Conservation (phyloP, 2,329 filamentous ascomycete genomes). For the Cyclaneusma minus region DNA sequence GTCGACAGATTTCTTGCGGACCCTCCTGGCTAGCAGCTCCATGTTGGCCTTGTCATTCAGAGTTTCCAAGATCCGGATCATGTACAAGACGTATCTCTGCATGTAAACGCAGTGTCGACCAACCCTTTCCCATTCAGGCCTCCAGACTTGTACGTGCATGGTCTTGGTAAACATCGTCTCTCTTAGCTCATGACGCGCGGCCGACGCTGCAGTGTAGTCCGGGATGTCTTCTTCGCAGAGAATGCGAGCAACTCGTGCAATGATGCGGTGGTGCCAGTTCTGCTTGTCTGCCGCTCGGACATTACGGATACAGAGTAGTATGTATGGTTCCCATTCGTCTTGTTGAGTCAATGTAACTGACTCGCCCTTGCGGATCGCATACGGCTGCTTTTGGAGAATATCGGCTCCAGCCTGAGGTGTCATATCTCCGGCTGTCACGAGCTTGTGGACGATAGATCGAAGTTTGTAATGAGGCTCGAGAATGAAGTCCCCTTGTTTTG, state of each 20-base stretch:
- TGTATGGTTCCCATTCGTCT: constrained; percentile 43
- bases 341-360: constrained; percentile 11
- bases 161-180: constrained; percentile 63
- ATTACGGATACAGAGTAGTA: constrained; percentile 26
- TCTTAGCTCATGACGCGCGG: constrained; percentile 48
- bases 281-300: constrained; percentile 42
- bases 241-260: constrained; percentile 42
- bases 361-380: constrained; percentile 14
- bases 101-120: constrained; percentile 63
- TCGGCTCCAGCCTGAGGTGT: constrained; percentile 17
- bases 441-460: constrained; percentile 49
- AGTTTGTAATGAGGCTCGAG: constrained; percentile 63
- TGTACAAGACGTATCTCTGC: constrained; percentile 52
- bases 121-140: constrained; percentile 52
- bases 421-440: constrained; percentile 26
- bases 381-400: constrained; percentile 18
- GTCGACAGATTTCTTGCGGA: constrained; percentile 47
- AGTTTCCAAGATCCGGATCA: constrained; percentile 42
- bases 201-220: constrained; percentile 29
- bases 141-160: constrained; percentile 60
- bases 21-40: constrained; percentile 46
- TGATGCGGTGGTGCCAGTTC: constrained; percentile 64
- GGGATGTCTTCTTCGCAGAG: constrained; percentile 38
- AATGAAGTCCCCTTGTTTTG: constrained; percentile 40
- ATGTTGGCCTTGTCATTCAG: constrained; percentile 45